Evolutionary conservation across 1,284 basidiomycete species (phyloP).

Genomic region (Ganoderma lingzhi): DNA sequence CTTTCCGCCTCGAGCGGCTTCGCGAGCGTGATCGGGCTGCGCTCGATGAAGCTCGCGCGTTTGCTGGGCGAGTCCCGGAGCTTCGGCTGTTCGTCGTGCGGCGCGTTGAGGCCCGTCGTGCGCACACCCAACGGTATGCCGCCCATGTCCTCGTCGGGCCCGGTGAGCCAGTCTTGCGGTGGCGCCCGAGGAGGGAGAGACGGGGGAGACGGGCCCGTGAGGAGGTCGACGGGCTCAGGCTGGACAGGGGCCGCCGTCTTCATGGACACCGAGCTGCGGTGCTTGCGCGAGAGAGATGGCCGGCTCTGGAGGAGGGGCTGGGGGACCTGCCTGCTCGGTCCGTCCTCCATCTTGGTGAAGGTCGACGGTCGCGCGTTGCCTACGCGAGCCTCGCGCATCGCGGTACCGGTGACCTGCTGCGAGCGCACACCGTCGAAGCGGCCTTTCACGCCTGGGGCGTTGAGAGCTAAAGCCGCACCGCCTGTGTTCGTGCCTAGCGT

Average conservation of each 20-base stretch:
- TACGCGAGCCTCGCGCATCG: conserved; percentile 55
- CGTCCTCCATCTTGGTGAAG: conserved; percentile 29
- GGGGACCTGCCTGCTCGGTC: conserved; percentile 23
- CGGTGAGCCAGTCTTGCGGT: conserved; percentile 77
- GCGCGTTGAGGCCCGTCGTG: conserved; percentile 17
- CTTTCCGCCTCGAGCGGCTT: conserved; percentile 57
- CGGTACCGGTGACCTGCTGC: conserved; percentile 63
- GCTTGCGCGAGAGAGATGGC: conserved; percentile 36
- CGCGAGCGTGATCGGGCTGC: conserved; percentile 53
- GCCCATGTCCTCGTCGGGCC: conserved; percentile 55
- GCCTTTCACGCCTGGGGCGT: conserved; percentile 19
- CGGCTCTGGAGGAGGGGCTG: conserved; percentile 27
- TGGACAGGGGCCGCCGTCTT: conserved; percentile 23
- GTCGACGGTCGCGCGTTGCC: conserved; percentile 34
- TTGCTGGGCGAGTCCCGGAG: conserved; percentile 75
- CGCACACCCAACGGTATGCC: conserved; percentile 9
- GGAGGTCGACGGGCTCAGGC: conserved; percentile 26
- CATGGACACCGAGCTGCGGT: conserved; percentile 33
- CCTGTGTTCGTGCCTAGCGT: neutral
- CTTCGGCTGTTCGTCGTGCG: conserved; percentile 47
- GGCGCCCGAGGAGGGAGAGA: conserved; percentile 39
- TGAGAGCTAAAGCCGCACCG: conserved; percentile 8
- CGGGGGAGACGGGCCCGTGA: conserved; percentile 27
- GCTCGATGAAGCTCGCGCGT: conserved; percentile 70
- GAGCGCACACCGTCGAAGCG: conserved; percentile 45